phyloP scores from a whole-genome alignment of 331 rosid genomes.

The Quercus lobata region DNA sequence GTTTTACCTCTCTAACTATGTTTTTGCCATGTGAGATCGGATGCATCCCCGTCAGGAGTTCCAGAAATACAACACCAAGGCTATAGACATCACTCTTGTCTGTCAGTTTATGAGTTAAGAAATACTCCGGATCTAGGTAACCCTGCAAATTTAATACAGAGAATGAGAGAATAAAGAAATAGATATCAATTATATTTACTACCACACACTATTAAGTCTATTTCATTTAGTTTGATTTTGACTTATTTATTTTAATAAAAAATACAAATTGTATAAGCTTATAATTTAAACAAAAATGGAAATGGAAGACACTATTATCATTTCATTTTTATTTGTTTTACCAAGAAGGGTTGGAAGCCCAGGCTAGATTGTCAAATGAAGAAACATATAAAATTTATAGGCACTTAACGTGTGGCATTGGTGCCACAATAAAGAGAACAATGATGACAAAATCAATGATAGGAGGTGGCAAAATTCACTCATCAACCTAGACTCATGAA shows the following conservation, averaged over 20 bases:
- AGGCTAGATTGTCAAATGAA: no score
- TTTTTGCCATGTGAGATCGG: constrained; percentile 94
- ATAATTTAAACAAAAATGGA: neutral
- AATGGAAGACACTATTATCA: no score
- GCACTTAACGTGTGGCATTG: no score
- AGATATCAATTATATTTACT: neutral
- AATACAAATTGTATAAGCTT: neutral
- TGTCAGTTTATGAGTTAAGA: constrained; percentile 75
- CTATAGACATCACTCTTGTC: constrained; percentile 97
- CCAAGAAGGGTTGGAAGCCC: no score
- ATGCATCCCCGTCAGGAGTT: constrained; percentile 78
- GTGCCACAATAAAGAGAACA: no score
- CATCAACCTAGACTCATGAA: neutral
- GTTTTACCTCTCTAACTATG: constrained; percentile 83
- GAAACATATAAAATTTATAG: no score
- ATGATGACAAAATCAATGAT: no score
- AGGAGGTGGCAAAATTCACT: no score
- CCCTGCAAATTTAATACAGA: constrained; percentile 48
- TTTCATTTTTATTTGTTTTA: no score
- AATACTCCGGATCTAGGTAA: constrained; percentile 76
- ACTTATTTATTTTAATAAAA: neutral
- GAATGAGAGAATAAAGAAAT: neutral
- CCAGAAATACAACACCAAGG: constrained; percentile 85
- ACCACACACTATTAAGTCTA: neutral
- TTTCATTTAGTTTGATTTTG: neutral